Percentiles rank a stretch among this genome's conserved stretches.
Conservation (phyloP, 139 green algal genomes). For the Astrephomene gubernaculifera region DNA sequence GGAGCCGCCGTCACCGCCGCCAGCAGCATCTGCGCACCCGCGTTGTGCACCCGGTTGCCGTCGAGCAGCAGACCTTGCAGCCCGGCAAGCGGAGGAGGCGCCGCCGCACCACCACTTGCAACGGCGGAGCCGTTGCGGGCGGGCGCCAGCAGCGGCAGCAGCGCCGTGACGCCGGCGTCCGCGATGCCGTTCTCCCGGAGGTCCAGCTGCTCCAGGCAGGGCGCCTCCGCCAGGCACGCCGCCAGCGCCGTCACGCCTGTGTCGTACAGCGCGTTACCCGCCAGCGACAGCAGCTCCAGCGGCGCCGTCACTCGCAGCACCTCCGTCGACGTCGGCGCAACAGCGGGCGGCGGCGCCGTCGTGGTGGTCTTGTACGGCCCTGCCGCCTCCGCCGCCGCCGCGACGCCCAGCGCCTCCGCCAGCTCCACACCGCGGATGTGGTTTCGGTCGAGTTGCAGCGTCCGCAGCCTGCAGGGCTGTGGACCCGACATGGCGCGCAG, state of each 20-base stretch:
- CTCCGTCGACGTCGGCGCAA: not conserved
- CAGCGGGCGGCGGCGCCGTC: not conserved
- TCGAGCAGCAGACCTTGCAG: constrained; percentile 37
- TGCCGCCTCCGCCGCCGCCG: not conserved
- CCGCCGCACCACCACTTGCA: not conserved
- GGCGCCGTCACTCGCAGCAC: not conserved
- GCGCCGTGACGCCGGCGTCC: constrained; percentile 17
- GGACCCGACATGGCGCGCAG: not conserved
- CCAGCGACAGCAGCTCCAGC: constrained; percentile 31
- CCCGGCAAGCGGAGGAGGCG: not conserved
- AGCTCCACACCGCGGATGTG: constrained; percentile 8
- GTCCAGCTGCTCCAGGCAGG: constrained; percentile 29
- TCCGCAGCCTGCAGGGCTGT: not conserved
- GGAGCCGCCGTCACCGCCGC: constrained; percentile 7
- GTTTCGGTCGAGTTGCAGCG: constrained; percentile 10
- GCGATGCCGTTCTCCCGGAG: constrained; percentile 14
- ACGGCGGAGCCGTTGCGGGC: not conserved
- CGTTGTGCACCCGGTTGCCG: constrained; percentile 32
- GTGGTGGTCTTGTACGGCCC: not conserved
- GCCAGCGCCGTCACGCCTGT: not conserved
- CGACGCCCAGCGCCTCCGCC: not conserved
- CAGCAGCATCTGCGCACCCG: constrained; percentile 19
- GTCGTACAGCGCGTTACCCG: constrained; percentile 25
- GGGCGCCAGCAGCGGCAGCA: constrained; percentile 19
- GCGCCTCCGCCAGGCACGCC: not conserved